Base-by-base conservation (phyloP, 2,329 filamentous ascomycete genomes). In the Zopfia rhizophila region DNA sequence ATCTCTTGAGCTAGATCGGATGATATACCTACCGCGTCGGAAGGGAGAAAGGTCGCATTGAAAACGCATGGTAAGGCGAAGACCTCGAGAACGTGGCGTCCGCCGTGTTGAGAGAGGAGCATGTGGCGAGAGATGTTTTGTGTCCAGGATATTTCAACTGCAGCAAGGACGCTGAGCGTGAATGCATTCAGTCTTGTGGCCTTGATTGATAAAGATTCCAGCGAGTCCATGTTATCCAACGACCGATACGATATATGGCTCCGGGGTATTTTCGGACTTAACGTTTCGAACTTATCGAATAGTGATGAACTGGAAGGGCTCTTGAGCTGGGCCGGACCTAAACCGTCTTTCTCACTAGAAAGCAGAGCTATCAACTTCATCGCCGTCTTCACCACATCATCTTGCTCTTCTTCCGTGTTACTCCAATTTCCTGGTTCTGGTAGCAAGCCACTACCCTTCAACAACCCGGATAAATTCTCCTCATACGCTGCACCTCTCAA, bases 21-120 rank as follows among this genome's bases (percentile, higher is more conserved):
- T 1, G 45, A 23, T 17, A 58, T 46, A 22, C 55, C 52, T 1
- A 55, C 44, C 3, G 38, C 19, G 11, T 32, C 29, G 6, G 39
- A 50, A 2, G 42, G 47, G 4, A 50, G 13, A 11, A 38, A 33
- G 1, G 29, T 38, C 2, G 51, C 58, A 12, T 37, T 25, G 8
- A 60, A 47, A 3, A 53, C 53, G 21, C 58, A 62, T 5, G 57
- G 58, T 6, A 61, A 17, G 3, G 52, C 48, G 17, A 63, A 60
- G 3, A 59, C 27, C 16, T 55, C 41, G 6, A 61, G 44, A 4
- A 44, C 23, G n/a, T 53, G 17, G 2, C 42, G 54, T 1, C 55
- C 56, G 4, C 42, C 33, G 7, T 28, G 25, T 17, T 53, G 51
- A 19, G 43, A 53, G 5, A 61, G 36, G 1, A 55, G 27, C 42